A percentile compares a stretch with the other conserved stretches of the same genome.
phyloP scores from a whole-genome alignment of 176 grass and related monocot genomes.

The Musa schizocarpa region DNA sequence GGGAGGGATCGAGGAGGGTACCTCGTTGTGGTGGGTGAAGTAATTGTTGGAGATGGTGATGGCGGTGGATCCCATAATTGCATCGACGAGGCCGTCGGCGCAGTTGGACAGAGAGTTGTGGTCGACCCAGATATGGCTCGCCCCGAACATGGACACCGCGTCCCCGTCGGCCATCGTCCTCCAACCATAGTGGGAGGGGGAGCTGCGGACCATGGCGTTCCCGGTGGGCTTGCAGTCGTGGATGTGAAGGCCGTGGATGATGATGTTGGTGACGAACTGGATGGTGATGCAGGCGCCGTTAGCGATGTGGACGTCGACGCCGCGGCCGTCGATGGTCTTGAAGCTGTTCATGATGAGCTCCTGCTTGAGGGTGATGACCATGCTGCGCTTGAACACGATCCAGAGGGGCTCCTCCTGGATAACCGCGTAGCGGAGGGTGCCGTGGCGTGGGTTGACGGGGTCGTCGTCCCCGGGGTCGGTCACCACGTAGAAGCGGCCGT shows the following conservation, averaged over 20 bases:
- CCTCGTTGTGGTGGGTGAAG: conserved; percentile 29
- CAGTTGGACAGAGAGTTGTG: conserved; percentile 30
- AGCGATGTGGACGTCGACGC: conserved; percentile 25
- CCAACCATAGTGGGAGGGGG: conserved; percentile 26
- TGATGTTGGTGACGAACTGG: conserved; percentile 29
- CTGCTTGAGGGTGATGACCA: conserved; percentile 29
- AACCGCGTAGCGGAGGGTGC: conserved; percentile 22
- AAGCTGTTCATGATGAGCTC: conserved; percentile 34
- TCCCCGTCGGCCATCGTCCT: conserved; percentile 26
- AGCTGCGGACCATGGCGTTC: conserved; percentile 31
- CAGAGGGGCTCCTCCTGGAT: conserved; percentile 21
- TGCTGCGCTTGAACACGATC: conserved; percentile 28
- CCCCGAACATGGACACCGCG: conserved; percentile 22
- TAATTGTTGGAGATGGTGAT: conserved; percentile 29
- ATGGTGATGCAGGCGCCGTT: conserved; percentile 31
- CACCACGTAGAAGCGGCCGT: conserved; percentile 22
- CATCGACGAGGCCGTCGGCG: conserved; percentile 27
- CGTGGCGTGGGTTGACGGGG: conserved; percentile 12
- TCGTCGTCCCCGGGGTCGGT: conserved; percentile 23
- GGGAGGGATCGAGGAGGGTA: not conserved
- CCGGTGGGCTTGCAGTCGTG: conserved; percentile 25
- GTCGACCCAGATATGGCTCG: conserved; percentile 28
- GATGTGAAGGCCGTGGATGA: conserved; percentile 27
- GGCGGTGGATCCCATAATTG: conserved; percentile 23
- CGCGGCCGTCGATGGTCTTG: conserved; percentile 30